These are phyloP conservation scores for Colletotrichum camelliae DNA, from an alignment of 2,329 filamentous ascomycete species.

Conservation along the genomic window DNA sequence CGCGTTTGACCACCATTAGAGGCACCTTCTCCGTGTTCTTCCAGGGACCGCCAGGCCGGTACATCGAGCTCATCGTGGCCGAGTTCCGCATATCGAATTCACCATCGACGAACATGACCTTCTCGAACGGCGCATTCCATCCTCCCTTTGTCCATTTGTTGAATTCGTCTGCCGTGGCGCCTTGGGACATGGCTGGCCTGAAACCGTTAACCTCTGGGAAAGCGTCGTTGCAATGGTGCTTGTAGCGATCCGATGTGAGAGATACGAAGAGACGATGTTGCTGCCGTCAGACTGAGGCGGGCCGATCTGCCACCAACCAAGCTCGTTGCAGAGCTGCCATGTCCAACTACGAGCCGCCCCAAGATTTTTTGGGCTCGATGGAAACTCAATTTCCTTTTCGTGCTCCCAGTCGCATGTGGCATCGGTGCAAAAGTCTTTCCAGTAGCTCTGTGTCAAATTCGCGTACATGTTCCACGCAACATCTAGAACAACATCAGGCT, in stretches of 20 bases:
- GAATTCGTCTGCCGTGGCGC: slow-evolving; percentile 9
- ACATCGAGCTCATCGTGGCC: slow-evolving; percentile 11
- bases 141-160: slow-evolving; percentile 11
- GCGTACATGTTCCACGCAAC: neutral
- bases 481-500: neutral
- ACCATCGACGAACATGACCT: slow-evolving; percentile 17
- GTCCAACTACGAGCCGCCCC: neutral
- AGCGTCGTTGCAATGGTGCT: neutral
- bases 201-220: slow-evolving; percentile 2
- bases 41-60: slow-evolving; percentile 6
- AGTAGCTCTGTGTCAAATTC: neutral
- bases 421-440: neutral
- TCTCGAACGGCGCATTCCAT: slow-evolving; percentile 8
- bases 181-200: slow-evolving; percentile 1
- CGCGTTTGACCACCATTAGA: slow-evolving; percentile 7
- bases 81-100: slow-evolving; percentile 17
- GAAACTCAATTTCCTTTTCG: neutral
- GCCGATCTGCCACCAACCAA: slow-evolving; percentile 13
- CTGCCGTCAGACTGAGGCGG: slow-evolving; percentile 9
- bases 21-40: slow-evolving; percentile 3
- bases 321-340: slow-evolving; percentile 20
- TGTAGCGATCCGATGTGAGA: neutral
- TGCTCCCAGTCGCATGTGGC: neutral
- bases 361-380: neutral
- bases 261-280: slow-evolving; percentile 6